These are phyloP conservation scores for Backusella luteola DNA, from an alignment of 192 early-diverging fungal species.

Conservation along the genomic window DNA sequence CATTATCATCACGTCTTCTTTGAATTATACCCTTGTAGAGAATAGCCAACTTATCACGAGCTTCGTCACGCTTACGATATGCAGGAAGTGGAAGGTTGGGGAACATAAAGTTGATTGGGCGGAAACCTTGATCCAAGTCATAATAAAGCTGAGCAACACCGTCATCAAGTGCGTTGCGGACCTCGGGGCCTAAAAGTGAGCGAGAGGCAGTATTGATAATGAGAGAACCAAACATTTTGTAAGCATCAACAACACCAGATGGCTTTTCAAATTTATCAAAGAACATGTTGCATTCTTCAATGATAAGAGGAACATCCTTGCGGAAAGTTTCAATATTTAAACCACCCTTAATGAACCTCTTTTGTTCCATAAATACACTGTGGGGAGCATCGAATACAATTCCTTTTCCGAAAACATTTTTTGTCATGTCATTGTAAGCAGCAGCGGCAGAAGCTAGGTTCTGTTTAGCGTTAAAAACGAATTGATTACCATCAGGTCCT, in stretches of 20 bases:
- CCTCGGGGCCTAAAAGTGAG: slow-evolving; percentile 91
- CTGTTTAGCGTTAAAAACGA: slow-evolving; percentile 91
- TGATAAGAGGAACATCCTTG: slow-evolving; percentile 83
- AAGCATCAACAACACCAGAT: slow-evolving; percentile 66
- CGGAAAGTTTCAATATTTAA: slow-evolving; percentile 85
- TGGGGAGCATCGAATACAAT: slow-evolving; percentile 96
- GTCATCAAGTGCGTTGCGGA: slow-evolving; percentile 77
- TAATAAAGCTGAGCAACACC: slow-evolving; percentile 79
- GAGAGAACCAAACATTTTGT: slow-evolving; percentile 81
- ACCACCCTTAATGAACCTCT: slow-evolving; percentile 93
- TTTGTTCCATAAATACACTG: slow-evolving; percentile 96
- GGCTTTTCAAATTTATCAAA: slow-evolving; percentile 64
- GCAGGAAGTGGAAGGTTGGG: slow-evolving; percentile 85
- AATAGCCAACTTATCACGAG: slow-evolving; percentile 75
- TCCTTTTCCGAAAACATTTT: slow-evolving; percentile 89
- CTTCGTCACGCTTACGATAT: slow-evolving; percentile 82
- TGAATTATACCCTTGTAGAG: slow-evolving; percentile 80
- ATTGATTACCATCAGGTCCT: slow-evolving; percentile 91
- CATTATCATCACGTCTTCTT: slow-evolving; percentile 58
- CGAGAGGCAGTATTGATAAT: slow-evolving; percentile 95
- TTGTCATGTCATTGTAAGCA: slow-evolving; percentile 92
- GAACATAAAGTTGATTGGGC: slow-evolving; percentile 94
- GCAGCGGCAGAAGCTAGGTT: slow-evolving; percentile 85
- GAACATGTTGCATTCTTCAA: slow-evolving; percentile 77
- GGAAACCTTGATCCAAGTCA: slow-evolving; percentile 90